These are phyloP conservation scores for Trichoderma asperellum DNA, from an alignment of 2,329 filamentous ascomycete genomes.

Conservation along the genomic window DNA sequence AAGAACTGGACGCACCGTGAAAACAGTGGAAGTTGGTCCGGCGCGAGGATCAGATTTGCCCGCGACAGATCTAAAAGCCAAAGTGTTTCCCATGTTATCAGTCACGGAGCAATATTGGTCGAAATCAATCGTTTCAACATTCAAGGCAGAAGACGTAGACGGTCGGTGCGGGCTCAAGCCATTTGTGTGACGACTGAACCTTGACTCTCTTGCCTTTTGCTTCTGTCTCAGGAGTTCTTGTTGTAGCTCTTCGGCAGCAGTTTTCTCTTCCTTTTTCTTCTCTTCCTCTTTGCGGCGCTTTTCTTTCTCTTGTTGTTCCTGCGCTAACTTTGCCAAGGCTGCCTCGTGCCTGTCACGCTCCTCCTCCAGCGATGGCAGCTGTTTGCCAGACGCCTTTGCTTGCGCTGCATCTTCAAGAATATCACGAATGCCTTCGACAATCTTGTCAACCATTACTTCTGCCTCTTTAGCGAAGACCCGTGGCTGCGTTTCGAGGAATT, in stretches of 20 bases:
- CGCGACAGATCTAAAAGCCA: constrained; percentile 72
- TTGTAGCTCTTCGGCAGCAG: constrained; percentile 71
- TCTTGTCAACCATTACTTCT: constrained; percentile 64
- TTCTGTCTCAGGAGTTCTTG: constrained; percentile 72
- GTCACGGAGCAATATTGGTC: constrained; percentile 68
- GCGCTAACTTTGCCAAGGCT: constrained; percentile 63
- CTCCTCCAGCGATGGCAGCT: constrained; percentile 84
- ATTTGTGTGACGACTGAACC: constrained; percentile 60
- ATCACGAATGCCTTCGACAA: constrained; percentile 71
- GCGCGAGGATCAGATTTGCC: constrained; percentile 68
- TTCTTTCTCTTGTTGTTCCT: constrained; percentile 58
- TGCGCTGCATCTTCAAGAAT: constrained; percentile 86
- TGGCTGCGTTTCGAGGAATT: constrained; percentile 63
- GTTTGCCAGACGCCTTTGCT: constrained; percentile 72
- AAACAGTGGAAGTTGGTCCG: constrained; percentile 69
- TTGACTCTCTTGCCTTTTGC: constrained; percentile 65
- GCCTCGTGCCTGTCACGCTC: constrained; percentile 85
- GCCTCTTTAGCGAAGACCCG: constrained; percentile 56
- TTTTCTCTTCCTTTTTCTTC: constrained; percentile 68
- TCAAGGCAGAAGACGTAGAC: constrained; percentile 37
- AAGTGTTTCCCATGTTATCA: constrained; percentile 64
- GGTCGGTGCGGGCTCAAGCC: constrained; percentile 37
- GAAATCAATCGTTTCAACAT: constrained; percentile 57
- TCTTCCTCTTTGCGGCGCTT: constrained; percentile 59
- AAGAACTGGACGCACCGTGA: constrained; percentile 72